phyloP scores from a whole-genome alignment of 2,329 filamentous ascomycete species.

The Aspergillus ibericus region DNA sequence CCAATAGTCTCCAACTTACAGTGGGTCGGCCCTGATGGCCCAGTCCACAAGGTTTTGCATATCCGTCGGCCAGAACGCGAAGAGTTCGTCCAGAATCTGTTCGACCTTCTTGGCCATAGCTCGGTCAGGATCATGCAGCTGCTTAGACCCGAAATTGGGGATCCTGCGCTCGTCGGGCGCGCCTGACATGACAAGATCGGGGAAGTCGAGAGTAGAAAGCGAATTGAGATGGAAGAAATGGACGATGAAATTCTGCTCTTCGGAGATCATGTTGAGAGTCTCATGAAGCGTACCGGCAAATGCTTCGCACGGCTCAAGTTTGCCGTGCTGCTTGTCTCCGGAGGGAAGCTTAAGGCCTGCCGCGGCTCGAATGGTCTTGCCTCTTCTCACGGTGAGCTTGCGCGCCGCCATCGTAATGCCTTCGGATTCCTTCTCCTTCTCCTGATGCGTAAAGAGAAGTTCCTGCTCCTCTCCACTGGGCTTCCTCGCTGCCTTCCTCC shows the following conservation, averaged over 20 bases:
- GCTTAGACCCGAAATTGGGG: slow-evolving; percentile 70
- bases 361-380: slow-evolving; percentile 65
- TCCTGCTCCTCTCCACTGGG: slow-evolving; percentile 75
- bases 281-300: slow-evolving; percentile 81
- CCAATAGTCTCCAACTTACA: slow-evolving; percentile 58
- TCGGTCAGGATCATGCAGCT: slow-evolving; percentile 84
- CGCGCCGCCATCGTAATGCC: slow-evolving; percentile 71
- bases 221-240: slow-evolving; percentile 96
- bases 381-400: slow-evolving; percentile 91
- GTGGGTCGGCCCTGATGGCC: slow-evolving; percentile 74
- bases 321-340: slow-evolving; percentile 60
- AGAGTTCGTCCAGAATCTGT: slow-evolving; percentile 86
- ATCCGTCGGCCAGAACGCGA: slow-evolving; percentile 76
- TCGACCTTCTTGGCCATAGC: slow-evolving; percentile 80
- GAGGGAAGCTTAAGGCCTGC: slow-evolving; percentile 46
- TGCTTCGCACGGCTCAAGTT: slow-evolving; percentile 74
- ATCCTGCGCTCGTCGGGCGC: slow-evolving; percentile 68
- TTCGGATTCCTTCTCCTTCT: slow-evolving; percentile 79
- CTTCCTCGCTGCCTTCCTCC: slow-evolving; percentile 78
- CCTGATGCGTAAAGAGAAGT: slow-evolving; percentile 83
- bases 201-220: slow-evolving; percentile 76
- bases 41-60: slow-evolving; percentile 79
- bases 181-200: slow-evolving; percentile 69
- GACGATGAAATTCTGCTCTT: slow-evolving; percentile 96
- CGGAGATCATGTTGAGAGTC: slow-evolving; percentile 76